Evolutionary conservation across 441 rosid species (phyloP).

Genomic region (Lepidium campestre): DNA sequence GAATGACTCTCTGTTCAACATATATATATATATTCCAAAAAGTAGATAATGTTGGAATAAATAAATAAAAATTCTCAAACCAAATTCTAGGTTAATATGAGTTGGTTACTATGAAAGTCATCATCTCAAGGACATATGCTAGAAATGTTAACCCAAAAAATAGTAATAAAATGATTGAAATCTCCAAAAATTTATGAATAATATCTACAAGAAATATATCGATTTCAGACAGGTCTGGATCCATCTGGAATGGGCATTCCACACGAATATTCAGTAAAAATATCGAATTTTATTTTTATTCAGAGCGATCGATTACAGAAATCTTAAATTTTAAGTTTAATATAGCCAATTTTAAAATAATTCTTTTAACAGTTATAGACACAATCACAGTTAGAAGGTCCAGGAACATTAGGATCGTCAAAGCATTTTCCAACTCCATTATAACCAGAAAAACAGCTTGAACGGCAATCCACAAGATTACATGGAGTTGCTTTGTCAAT

Average conservation of each 20-base stretch:
- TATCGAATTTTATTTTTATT: background rate
- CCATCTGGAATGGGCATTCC: no score
- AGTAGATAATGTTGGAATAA: no score
- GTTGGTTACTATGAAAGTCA: no score
- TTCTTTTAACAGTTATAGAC: background rate
- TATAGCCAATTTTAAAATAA: background rate
- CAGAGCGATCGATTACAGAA: background rate
- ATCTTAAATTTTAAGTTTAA: background rate
- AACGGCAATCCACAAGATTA: background rate
- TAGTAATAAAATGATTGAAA: background rate
- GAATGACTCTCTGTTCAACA: no score
- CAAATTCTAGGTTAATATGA: no score
- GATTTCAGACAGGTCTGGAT: no score
- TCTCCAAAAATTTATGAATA: background rate
- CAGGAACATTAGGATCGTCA: slow-evolving; percentile 18
- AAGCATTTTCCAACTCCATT: slow-evolving; percentile 21
- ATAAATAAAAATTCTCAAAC: no score
- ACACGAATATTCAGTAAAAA: no score
- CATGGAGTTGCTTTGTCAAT: background rate
- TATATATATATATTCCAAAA: no score
- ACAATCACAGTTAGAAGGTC: slow-evolving; percentile 3
- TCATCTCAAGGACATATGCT: no score
- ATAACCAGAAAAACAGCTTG: background rate
- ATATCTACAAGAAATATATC: no score
- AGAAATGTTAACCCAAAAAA: background rate